Evolutionary conservation across 805 yeast species (phyloP).

Genomic region (Babjeviella inositovora): DNA sequence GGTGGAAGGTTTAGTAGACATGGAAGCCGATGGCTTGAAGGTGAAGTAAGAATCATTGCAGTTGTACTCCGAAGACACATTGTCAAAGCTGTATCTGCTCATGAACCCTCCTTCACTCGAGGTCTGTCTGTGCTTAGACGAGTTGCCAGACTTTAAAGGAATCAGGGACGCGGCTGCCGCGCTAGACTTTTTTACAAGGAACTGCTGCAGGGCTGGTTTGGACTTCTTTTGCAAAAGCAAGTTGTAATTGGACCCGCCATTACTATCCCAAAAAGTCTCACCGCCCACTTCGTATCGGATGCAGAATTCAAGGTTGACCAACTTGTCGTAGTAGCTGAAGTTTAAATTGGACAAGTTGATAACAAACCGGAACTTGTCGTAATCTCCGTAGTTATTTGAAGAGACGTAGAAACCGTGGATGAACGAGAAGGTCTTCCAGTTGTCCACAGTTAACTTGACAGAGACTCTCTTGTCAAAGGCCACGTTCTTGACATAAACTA

Average conservation of each 20-base stretch:
- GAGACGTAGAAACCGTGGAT: conserved; percentile 47
- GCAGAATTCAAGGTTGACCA: conserved; percentile 18
- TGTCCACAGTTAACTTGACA: conserved; percentile 60
- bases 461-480: conserved; percentile 53
- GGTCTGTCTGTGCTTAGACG: too few relatives aligned
- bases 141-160: too few relatives aligned
- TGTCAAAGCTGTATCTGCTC: too few relatives aligned
- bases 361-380: conserved; percentile 30
- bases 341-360: conserved; percentile 21
- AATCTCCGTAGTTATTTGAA: too few relatives aligned
- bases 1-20: too few relatives aligned
- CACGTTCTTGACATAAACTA: conserved; percentile 64
- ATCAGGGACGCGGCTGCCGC: too few relatives aligned
- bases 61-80: too few relatives aligned
- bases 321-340: conserved; percentile 7
- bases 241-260: conserved; percentile 15
- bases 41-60: too few relatives aligned
- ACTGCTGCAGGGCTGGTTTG: too few relatives aligned
- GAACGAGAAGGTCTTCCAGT: conserved; percentile 66
- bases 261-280: conserved; percentile 20
- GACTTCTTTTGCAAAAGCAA: conserved; percentile 13
- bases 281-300: conserved; percentile 17
- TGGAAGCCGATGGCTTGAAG: too few relatives aligned
- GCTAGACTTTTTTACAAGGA: too few relatives aligned
- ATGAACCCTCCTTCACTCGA: too few relatives aligned